A percentile compares a stretch with the other conserved stretches of the same genome.
These are phyloP conservation scores for Colletotrichum navitas DNA, from an alignment of 2,329 filamentous ascomycete species.

Conservation along the genomic window DNA sequence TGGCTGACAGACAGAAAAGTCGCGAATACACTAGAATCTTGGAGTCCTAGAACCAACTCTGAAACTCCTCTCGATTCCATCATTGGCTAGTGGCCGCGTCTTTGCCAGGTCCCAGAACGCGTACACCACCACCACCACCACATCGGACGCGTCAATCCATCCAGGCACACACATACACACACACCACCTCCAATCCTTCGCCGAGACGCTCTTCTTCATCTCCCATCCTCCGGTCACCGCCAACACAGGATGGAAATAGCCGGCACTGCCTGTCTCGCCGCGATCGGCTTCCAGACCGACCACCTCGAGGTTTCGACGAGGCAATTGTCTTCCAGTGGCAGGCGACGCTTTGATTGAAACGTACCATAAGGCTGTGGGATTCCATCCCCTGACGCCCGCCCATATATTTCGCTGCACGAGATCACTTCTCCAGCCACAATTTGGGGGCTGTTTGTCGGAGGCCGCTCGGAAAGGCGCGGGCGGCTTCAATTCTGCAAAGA, in stretches of 20 bases:
- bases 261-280: not conserved
- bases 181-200: conserved; percentile 21
- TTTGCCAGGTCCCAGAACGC: not conserved
- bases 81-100: conserved; percentile 25
- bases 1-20: not conserved
- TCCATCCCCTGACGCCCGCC: not conserved
- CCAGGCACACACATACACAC: conserved; percentile 8
- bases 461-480: conserved; percentile 14
- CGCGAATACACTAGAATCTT: not conserved
- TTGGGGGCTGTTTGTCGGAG: conserved; percentile 29
- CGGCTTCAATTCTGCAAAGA: too few species aligned
- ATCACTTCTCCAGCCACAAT: conserved; percentile 20
- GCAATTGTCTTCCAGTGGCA: not conserved
- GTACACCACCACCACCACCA: not conserved
- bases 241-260: not conserved
- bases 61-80: not conserved
- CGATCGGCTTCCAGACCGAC: too few species aligned
- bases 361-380: conserved; percentile 25
- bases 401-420: not conserved
- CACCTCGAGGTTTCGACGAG: not conserved
- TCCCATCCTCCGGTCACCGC: not conserved
- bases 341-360: not conserved
- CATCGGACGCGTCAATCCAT: conserved; percentile 26
- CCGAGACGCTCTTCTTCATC: conserved; percentile 1
- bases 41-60: not conserved